Percentiles rank a stretch among this genome's conserved stretches.
Evolutionary conservation across 2,329 filamentous ascomycete species (phyloP).

Genomic region (Ceratocystiopsis minuta): DNA sequence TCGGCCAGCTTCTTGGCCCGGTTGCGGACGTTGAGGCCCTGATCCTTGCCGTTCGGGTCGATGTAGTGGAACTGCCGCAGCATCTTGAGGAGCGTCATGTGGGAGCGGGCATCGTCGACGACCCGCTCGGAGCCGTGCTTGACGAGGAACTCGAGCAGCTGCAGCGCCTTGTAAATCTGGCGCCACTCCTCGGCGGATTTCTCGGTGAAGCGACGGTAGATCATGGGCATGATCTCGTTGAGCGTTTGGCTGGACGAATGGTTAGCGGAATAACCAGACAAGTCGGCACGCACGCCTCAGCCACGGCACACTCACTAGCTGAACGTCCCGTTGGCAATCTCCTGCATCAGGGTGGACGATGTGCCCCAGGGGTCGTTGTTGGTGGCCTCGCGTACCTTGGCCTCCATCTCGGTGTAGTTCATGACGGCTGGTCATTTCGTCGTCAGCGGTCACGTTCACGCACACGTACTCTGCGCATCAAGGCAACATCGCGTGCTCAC

Average conservation of each 20-base stretch:
- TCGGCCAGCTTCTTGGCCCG: slow-evolving; percentile 90
- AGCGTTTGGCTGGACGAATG: slow-evolving; percentile 44
- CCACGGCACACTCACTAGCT: slow-evolving; percentile 40
- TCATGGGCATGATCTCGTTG: slow-evolving; percentile 99
- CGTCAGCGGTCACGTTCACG: too few species aligned
- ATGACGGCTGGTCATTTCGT: slow-evolving; percentile 51
- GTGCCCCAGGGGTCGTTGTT: slow-evolving; percentile 98
- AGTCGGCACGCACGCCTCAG: too few species aligned
- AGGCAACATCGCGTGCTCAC: slow-evolving; percentile 28
- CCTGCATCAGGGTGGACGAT: slow-evolving; percentile 75
- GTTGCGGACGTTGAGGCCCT: slow-evolving; percentile 94
- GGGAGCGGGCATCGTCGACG: slow-evolving; percentile 88
- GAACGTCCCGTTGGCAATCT: slow-evolving; percentile 94
- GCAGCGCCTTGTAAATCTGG: slow-evolving; percentile 96
- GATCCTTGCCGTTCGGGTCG: slow-evolving; percentile 90
- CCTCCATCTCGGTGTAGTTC: slow-evolving; percentile 66
- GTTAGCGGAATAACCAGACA: too few species aligned
- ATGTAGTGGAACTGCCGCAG: slow-evolving; percentile 96
- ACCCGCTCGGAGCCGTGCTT: slow-evolving; percentile 97
- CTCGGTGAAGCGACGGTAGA: slow-evolving; percentile 97
- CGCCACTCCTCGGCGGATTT: slow-evolving; percentile 97
- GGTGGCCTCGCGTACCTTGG: slow-evolving; percentile 82
- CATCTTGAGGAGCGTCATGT: slow-evolving; percentile 94
- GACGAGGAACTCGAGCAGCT: slow-evolving; percentile 84
- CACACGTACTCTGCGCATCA: too few species aligned